These are phyloP conservation scores for Venturia effusa DNA, from an alignment of 2,329 filamentous ascomycete genomes.

Conservation along the genomic window DNA sequence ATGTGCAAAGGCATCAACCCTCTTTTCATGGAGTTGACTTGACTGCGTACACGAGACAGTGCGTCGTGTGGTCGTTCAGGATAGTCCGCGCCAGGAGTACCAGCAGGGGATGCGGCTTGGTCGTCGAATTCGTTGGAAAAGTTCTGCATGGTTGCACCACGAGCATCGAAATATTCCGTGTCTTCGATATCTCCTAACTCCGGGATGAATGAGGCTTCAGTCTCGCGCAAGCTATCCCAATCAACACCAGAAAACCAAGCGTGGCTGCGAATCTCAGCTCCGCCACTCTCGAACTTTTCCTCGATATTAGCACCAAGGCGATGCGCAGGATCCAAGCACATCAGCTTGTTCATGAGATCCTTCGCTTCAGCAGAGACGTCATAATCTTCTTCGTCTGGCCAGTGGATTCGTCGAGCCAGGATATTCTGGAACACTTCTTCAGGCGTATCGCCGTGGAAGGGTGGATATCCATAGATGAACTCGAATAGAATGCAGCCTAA, in stretches of 20 bases:
- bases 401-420: conserved; percentile 75
- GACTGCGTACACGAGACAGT: conserved; percentile 74
- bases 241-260: conserved; percentile 79
- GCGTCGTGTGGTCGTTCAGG: conserved; percentile 89
- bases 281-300: conserved; percentile 72
- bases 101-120: conserved; percentile 62
- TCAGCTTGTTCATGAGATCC: conserved; percentile 84
- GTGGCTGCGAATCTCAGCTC: conserved; percentile 82
- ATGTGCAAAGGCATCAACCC: conserved; percentile 93
- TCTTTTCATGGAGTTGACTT: conserved; percentile 79
- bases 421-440: conserved; percentile 98
- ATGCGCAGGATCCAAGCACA: conserved; percentile 72
- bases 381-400: conserved; percentile 75
- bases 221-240: conserved; percentile 86
- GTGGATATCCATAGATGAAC: conserved; percentile 84
- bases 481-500: conserved; percentile 98
- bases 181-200: conserved; percentile 89
- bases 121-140: conserved; percentile 95
- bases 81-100: conserved; percentile 64
- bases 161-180: conserved; percentile 91
- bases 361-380: conserved; percentile 74
- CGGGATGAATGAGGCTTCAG: conserved; percentile 92
- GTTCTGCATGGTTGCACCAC: conserved; percentile 82
- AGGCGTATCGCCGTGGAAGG: conserved; percentile 81
- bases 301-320: conserved; percentile 77